These are phyloP conservation scores for Trametes cingulata DNA, from an alignment of 768 basidiomycete genomes.

Conservation along the genomic window DNA sequence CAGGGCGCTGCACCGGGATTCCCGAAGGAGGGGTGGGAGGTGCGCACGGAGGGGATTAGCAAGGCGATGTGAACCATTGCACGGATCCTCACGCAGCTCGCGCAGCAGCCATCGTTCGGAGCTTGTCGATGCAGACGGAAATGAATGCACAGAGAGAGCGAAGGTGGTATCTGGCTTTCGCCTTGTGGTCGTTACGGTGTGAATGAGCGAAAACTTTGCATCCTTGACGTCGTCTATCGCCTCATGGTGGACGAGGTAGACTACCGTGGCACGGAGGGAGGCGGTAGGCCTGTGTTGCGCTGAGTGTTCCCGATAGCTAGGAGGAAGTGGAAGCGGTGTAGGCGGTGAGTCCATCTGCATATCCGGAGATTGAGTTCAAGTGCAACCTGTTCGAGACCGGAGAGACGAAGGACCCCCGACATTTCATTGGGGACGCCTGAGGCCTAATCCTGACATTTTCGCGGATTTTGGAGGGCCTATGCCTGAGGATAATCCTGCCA, in stretches of 20 bases:
- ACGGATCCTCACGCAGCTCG: no score
- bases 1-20: constrained; percentile 41
- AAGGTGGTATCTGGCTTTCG: not conserved
- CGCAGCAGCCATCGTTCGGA: not conserved
- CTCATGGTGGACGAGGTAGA: not conserved
- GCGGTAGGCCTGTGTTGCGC: not conserved
- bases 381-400: constrained; percentile 6
- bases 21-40: constrained; percentile 41
- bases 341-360: constrained; percentile 2
- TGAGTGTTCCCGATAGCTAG: not conserved
- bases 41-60: constrained; percentile 39
- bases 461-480: no score
- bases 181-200: not conserved
- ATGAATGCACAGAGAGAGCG: not conserved
- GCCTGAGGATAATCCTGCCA: no score
- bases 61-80: constrained; percentile 36
- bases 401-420: no score
- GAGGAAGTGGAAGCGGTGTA: constrained; percentile 1
- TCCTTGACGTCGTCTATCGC: not conserved
- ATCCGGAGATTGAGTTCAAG: not conserved
- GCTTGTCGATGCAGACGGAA: not conserved
- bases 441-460: no score
- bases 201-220: not conserved
- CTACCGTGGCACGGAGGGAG: not conserved
- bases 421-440: no score